These are phyloP conservation scores for Globisporangium heterothallicum DNA, from an alignment of 352 stramenopile species.

Conservation along the genomic window DNA sequence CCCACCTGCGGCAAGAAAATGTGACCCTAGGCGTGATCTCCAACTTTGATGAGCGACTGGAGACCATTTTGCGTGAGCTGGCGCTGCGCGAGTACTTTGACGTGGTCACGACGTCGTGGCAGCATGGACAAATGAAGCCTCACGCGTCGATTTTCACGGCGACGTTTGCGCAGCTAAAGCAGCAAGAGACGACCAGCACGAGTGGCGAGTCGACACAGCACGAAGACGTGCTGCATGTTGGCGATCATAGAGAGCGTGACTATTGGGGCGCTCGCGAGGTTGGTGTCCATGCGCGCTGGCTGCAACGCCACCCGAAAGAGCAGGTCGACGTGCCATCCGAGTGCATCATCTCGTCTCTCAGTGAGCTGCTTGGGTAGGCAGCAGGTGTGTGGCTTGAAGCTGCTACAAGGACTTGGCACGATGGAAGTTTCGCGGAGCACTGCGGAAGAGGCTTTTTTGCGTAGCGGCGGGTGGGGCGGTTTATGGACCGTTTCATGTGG, in stretches of 20 bases:
- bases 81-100: constrained; percentile 42
- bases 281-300: constrained; percentile 36
- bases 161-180: constrained; percentile 33
- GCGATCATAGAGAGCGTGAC: constrained; percentile 51
- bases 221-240: constrained; percentile 46
- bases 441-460: too few species aligned
- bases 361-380: constrained; percentile 13
- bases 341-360: constrained; percentile 32
- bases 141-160: constrained; percentile 47
- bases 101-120: constrained; percentile 58
- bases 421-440: not conserved
- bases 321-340: constrained; percentile 2
- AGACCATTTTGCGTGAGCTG: constrained; percentile 33
- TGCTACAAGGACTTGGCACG: too few species aligned
- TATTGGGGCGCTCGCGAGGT: constrained; percentile 35
- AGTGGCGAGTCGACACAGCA: not conserved
- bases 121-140: constrained; percentile 42
- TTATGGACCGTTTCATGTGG: constrained; percentile 4
- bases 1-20: constrained; percentile 16
- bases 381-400: too few species aligned
- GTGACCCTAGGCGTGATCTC: constrained; percentile 61
- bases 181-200: not conserved
- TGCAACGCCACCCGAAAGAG: constrained; percentile 21
- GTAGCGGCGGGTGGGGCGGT: not conserved
- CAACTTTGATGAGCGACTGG: constrained; percentile 76